Evolutionary conservation across 306 rosid genomes (phyloP).

Genomic region (Cyamopsis tetragonoloba): DNA sequence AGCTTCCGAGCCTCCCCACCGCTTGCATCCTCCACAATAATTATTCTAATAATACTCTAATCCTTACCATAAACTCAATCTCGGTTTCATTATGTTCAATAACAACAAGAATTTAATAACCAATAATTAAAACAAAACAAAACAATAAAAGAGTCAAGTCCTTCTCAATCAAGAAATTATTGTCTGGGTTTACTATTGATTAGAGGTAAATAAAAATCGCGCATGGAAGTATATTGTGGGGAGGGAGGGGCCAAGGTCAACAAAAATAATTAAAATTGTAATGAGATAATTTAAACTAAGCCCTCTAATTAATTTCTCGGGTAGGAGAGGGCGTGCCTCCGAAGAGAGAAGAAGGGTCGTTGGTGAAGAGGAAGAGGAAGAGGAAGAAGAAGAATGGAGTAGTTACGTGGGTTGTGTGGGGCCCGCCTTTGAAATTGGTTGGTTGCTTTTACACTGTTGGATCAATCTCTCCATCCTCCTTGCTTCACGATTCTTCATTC

Average conservation of each 20-base stretch:
- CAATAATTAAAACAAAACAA: too few relatives aligned
- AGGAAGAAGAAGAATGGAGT: background rate
- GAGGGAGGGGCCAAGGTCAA: background rate
- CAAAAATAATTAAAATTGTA: background rate
- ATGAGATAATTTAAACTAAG: too few relatives aligned
- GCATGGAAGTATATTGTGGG: background rate
- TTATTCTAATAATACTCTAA: constrained; percentile 3
- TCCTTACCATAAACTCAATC: constrained; percentile 1
- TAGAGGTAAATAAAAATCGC: background rate
- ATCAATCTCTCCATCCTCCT: constrained; percentile 6
- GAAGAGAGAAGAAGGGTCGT: background rate
- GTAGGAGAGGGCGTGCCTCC: too few relatives aligned
- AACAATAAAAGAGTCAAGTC: too few relatives aligned
- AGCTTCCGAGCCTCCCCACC: constrained; percentile 74
- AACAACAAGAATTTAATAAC: too few relatives aligned
- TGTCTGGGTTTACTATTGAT: background rate
- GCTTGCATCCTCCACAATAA: constrained; percentile 59
- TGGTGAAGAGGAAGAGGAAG: background rate
- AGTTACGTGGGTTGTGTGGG: background rate
- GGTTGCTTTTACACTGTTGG: background rate
- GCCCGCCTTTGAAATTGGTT: background rate
- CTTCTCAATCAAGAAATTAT: too few relatives aligned
- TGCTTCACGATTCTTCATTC: constrained; percentile 21
- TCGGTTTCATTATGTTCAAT: background rate
- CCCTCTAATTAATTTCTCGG: too few relatives aligned